These are phyloP conservation scores for Neobulgaria alba DNA, from an alignment of 2,329 filamentous ascomycete species.

Conservation along the genomic window DNA sequence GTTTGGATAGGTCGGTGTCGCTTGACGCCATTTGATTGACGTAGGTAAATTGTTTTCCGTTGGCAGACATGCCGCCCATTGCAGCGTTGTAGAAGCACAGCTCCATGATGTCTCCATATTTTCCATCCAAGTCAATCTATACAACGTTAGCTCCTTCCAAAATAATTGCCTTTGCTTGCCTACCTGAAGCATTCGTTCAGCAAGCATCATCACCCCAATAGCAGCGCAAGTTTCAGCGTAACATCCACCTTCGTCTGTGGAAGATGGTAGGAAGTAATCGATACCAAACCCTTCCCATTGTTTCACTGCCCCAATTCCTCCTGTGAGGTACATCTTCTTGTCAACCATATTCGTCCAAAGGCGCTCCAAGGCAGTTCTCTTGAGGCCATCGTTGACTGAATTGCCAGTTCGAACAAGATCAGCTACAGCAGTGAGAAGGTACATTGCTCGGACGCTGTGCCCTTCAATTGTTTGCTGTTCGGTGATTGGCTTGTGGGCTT, in stretches of 20 bases:
- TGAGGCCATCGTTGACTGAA: neutral
- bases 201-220: conserved; percentile 53
- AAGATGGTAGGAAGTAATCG: conserved; percentile 50
- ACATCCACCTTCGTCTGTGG: conserved; percentile 52
- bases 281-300: conserved; percentile 54
- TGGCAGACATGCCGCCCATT: conserved; percentile 46
- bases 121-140: conserved; percentile 40
- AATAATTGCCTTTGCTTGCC: conserved; percentile 4
- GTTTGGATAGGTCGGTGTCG: conserved; percentile 38
- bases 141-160: conserved; percentile 1
- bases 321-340: conserved; percentile 54
- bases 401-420: conserved; percentile 39
- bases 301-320: conserved; percentile 48
- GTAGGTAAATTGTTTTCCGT: conserved; percentile 52
- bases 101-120: conserved; percentile 52
- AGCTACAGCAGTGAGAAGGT: conserved; percentile 49
- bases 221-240: conserved; percentile 54
- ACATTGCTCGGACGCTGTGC: conserved; percentile 52
- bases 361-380: conserved; percentile 32
- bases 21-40: conserved; percentile 51
- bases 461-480: conserved; percentile 48
- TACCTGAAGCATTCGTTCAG: conserved; percentile 44
- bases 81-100: conserved; percentile 52
- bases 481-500: conserved; percentile 46
- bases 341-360: conserved; percentile 54